These are phyloP conservation scores for Aspergillus melleus DNA, from an alignment of 2,329 filamentous ascomycete species.

Conservation along the genomic window DNA sequence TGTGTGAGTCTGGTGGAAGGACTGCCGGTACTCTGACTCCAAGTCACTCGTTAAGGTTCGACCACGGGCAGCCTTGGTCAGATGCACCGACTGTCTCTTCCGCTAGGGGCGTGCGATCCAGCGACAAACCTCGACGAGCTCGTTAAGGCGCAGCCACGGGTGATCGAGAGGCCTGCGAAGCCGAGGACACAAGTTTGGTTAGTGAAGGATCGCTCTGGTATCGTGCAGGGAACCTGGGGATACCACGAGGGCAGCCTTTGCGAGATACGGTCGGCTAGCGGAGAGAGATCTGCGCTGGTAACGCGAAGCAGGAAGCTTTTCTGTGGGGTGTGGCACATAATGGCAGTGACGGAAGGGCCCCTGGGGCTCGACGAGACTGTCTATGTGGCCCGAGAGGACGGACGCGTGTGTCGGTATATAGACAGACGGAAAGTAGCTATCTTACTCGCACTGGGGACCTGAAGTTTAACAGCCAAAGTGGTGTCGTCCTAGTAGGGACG, in stretches of 20 bases:
- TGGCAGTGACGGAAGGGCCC: neutral
- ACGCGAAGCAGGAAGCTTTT: neutral
- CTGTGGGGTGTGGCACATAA: neutral
- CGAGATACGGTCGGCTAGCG: neutral
- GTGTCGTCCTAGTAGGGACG: neutral
- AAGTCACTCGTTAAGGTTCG: slow-evolving; percentile 5
- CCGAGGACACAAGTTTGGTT: slow-evolving; percentile 1
- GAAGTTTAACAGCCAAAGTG: slow-evolving; percentile 1
- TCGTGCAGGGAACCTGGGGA: neutral
- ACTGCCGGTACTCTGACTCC: neutral
- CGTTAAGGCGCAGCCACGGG: slow-evolving; percentile 8
- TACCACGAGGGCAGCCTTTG: neutral
- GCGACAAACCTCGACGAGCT: slow-evolving; percentile 11
- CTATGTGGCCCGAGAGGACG: slow-evolving; percentile 1
- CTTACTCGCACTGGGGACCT: slow-evolving; percentile 1
- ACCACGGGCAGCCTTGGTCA: slow-evolving; percentile 13
- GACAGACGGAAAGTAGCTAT: slow-evolving; percentile 1
- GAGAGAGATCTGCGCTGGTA: neutral
- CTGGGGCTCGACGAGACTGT: neutral
- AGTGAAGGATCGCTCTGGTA: slow-evolving; percentile 2
- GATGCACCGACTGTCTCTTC: slow-evolving; percentile 4
- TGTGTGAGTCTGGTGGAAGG: neutral
- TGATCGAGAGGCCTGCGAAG: slow-evolving; percentile 7
- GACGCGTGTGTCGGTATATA: neutral
- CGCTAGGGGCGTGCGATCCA: slow-evolving; percentile 6